Conservation (phyloP, 352 stramenopile genomes). For the Phytophthora chlamydospora region DNA sequence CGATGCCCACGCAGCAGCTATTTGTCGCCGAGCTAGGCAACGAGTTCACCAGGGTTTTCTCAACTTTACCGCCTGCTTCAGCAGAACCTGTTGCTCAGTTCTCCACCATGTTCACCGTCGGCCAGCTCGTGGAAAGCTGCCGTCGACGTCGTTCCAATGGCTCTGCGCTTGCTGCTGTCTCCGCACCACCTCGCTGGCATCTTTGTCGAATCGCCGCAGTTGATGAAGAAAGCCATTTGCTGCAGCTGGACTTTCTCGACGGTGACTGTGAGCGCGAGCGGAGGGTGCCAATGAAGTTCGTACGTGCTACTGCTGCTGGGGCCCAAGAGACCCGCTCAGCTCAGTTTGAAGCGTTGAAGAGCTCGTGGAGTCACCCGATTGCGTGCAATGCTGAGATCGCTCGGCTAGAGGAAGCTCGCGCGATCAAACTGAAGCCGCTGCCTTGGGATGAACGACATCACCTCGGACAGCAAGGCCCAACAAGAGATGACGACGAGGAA, state of each 20-base stretch:
- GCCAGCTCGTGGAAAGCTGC: conserved; percentile 58
- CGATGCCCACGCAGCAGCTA: conserved; percentile 48
- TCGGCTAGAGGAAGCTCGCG: conserved; percentile 46
- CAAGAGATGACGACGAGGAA: conserved; percentile 1
- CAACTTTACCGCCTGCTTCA: conserved; percentile 2
- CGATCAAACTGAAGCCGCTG: conserved; percentile 18
- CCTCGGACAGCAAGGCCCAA: conserved; percentile 9
- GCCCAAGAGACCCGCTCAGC: conserved; percentile 22
- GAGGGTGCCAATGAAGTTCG: conserved; percentile 42
- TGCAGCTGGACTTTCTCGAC: conserved; percentile 57
- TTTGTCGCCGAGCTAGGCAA: conserved; percentile 43
- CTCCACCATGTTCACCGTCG: conserved; percentile 28
- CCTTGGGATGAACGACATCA: conserved; percentile 26
- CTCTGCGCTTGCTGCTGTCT: conserved; percentile 13
- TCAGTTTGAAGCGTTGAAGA: conserved; percentile 41
- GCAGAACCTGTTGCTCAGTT: background rate
- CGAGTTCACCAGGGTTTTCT: conserved; percentile 52
- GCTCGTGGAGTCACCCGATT: conserved; percentile 43
- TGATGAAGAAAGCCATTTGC: conserved; percentile 22
- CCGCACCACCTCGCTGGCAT: conserved; percentile 34
- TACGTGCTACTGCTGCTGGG: conserved; percentile 44
- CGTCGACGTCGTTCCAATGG: conserved; percentile 43
- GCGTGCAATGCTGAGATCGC: conserved; percentile 38
- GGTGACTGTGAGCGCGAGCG: conserved; percentile 53
- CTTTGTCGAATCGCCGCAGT: conserved; percentile 41